Conservation (phyloP, 2,329 filamentous ascomycete genomes). For the Colletotrichum acutatum region DNA sequence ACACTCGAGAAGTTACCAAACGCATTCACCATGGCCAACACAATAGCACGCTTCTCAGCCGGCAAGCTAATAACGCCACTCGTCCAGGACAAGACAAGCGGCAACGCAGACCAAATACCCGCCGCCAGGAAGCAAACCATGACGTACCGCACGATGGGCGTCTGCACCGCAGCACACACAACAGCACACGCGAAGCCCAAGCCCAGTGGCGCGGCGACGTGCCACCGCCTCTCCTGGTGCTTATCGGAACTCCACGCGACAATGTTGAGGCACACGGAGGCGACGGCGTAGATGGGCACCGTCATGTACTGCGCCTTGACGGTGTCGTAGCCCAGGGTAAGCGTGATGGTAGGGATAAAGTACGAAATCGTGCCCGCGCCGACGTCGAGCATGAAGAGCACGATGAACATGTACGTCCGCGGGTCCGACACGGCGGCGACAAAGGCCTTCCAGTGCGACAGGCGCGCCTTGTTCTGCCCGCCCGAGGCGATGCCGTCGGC, state of each 20-base stretch:
- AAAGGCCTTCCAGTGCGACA: constrained; percentile 42
- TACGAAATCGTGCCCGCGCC: constrained; percentile 62
- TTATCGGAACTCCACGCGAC: constrained; percentile 40
- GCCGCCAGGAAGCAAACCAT: constrained; percentile 43
- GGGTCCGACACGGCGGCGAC: constrained; percentile 54
- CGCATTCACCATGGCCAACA: constrained; percentile 45
- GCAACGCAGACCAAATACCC: constrained; percentile 41
- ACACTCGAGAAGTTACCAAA: constrained; percentile 46
- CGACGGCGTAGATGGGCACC: constrained; percentile 44
- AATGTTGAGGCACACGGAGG: constrained; percentile 37
- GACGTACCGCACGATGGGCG: constrained; percentile 42
- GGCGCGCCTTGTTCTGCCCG: constrained; percentile 39
- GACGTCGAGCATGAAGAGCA: constrained; percentile 59
- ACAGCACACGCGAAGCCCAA: constrained; percentile 37
- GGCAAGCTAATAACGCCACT: constrained; percentile 41
- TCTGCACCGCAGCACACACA: constrained; percentile 39
- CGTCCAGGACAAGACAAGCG: constrained; percentile 43
- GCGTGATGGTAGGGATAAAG: constrained; percentile 63
- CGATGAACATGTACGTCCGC: constrained; percentile 58
- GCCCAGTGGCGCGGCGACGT: constrained; percentile 36
- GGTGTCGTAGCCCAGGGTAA: constrained; percentile 57
- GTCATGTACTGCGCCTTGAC: constrained; percentile 60
- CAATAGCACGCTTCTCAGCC: constrained; percentile 45
- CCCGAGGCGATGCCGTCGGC: constrained; percentile 52
- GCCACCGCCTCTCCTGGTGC: constrained; percentile 38